These are phyloP conservation scores for Pholiota microspora DNA, from an alignment of 768 basidiomycete species.

Conservation along the genomic window DNA sequence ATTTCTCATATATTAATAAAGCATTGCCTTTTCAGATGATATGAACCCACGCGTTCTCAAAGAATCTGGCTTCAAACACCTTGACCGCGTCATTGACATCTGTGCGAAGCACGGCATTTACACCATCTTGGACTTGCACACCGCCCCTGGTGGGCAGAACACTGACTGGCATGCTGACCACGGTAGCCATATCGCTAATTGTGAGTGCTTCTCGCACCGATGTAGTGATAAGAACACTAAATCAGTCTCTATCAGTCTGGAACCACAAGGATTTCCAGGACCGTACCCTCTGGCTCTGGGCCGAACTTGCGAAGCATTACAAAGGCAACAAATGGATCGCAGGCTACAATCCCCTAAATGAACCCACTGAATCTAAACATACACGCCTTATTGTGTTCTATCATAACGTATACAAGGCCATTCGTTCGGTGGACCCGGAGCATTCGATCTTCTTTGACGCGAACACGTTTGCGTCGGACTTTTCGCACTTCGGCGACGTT, in stretches of 20 bases:
- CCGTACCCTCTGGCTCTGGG: slow-evolving; percentile 75
- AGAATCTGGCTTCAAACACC: slow-evolving; percentile 72
- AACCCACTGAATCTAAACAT: slow-evolving; percentile 72
- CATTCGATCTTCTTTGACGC: slow-evolving; percentile 82
- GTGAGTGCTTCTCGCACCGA: slow-evolving; percentile 22
- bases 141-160: slow-evolving; percentile 74
- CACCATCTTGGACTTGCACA: slow-evolving; percentile 80
- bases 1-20: not conserved
- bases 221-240: not conserved
- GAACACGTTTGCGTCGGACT: slow-evolving; percentile 81
- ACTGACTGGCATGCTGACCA: slow-evolving; percentile 80
- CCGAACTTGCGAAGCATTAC: slow-evolving; percentile 72
- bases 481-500: slow-evolving; percentile 66
- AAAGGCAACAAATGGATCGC: slow-evolving; percentile 79
- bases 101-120: slow-evolving; percentile 77
- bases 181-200: slow-evolving; percentile 66
- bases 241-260: slow-evolving; percentile 51
- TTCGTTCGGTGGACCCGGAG: slow-evolving; percentile 65
- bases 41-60: slow-evolving; percentile 79
- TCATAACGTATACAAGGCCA: slow-evolving; percentile 63
- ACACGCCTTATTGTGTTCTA: slow-evolving; percentile 66
- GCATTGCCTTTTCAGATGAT: slow-evolving; percentile 43
- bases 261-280: slow-evolving; percentile 85
- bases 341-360: slow-evolving; percentile 85
- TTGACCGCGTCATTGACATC: slow-evolving; percentile 75